Evolutionary conservation across 2,329 filamentous ascomycete species (phyloP), one percentile per base, ranked within the genome.

Genomic region (Fusarium sp.): DNA sequence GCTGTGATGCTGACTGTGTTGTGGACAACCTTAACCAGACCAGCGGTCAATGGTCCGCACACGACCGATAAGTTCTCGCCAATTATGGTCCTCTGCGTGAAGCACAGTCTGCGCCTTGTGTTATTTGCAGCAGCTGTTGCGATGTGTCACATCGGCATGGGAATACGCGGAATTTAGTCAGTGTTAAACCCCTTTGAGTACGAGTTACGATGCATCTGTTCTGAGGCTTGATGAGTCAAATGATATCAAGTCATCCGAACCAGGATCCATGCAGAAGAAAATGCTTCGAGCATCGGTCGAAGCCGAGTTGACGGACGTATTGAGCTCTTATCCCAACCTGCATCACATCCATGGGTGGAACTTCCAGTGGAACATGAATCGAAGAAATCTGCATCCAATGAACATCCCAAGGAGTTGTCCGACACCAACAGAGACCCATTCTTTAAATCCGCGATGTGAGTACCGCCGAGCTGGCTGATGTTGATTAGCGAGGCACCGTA

Each of bases 1-100:
- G 72, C 44, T 61, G 60, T 35, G 49, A 50, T 52, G 64, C 72
- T 74, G 72, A 69, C 64, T 62, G 71, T 62, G 44, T 64, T 56
- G 64, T 52, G n/a, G 43, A 49, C 42, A 75, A 73, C 60, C 66
- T 73, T 75, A 75, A 75, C 72, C 69, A 75, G 66, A 73, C 60
- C 59, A 49, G 69, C 69, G 69, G 73, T 75, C 72, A 69, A 60
- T 60, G 40, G 47, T 53, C 62, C 57, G 60, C 67, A 69, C 57
- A 53, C 44, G 54, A 52, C 59, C 56, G 62, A 71, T 47, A 28
- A 23, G 28, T 32, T 35, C 25, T 60, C 46, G 25, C 67, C 56
- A 71, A 68, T 64, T 43, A 56, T 16, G 18, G 25, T 21, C 42
- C 33, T 40, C 53, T 35, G 49, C 53, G 42, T 62, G 37, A 72